phyloP scores from a whole-genome alignment of 768 basidiomycete genomes.

The Naganishia friedmannii region DNA sequence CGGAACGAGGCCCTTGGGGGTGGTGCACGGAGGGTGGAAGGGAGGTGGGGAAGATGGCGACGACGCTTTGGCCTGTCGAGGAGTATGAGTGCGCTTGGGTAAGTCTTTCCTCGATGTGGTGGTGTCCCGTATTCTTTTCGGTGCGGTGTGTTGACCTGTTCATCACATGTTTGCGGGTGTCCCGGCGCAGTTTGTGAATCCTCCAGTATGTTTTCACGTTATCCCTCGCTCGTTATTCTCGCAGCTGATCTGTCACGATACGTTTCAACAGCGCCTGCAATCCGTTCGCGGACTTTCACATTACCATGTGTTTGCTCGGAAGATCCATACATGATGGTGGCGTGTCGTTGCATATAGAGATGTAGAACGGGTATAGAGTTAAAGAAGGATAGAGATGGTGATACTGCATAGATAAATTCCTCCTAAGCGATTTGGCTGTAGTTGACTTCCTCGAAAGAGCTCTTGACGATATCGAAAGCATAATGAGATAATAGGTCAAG shows the following conservation, averaged over 20 bases:
- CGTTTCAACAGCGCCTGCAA: conserved; percentile 39
- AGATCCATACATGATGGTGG: not conserved
- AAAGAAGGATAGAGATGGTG: not conserved
- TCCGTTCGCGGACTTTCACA: conserved; percentile 50
- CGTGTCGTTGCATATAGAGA: not conserved
- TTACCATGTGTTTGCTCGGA: conserved; percentile 50
- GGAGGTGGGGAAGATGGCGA: conserved; percentile 48
- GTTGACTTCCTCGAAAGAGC: too few species aligned
- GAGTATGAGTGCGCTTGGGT: conserved; percentile 51
- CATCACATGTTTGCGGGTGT: not conserved
- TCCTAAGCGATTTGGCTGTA: too few species aligned
- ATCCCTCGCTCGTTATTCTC: too few species aligned
- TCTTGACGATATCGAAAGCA: too few species aligned
- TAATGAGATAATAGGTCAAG: too few species aligned
- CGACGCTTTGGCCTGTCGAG: conserved; percentile 43
- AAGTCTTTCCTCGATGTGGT: conserved; percentile 23
- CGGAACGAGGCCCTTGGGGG: conserved; percentile 28
- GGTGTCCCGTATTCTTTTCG: not conserved
- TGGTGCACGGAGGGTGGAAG: conserved; percentile 42
- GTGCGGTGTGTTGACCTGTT: not conserved
- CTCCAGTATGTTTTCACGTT: conserved; percentile 34
- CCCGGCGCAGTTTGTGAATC: conserved; percentile 42
- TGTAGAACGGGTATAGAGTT: not conserved
- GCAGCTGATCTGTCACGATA: not conserved
- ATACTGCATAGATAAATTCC: too few species aligned